phyloP scores from a whole-genome alignment of 129 eudicot species.

The sunflower (Helianthus annuus) region DNA sequence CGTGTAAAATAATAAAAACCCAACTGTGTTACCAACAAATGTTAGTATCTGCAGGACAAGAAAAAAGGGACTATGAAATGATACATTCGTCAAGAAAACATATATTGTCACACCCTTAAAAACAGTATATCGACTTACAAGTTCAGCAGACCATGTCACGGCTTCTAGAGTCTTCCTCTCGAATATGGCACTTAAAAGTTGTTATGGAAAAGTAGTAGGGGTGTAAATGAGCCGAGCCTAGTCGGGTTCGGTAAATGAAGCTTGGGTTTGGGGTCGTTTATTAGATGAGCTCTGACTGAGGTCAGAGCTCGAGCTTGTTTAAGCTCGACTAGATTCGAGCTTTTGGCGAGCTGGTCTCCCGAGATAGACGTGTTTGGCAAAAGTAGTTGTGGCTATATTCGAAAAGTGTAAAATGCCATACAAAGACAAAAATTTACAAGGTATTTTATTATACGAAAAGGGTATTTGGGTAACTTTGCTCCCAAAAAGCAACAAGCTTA shows the following conservation, averaged over 20 bases:
- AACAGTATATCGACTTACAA: slow-evolving; percentile 40
- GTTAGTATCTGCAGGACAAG: slow-evolving; percentile 48
- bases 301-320: too few species aligned
- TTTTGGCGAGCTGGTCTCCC: too few species aligned
- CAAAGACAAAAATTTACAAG: neutral
- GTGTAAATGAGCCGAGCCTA: too few species aligned
- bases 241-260: too few species aligned
- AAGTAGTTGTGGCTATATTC: neutral
- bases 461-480: neutral
- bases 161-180: slow-evolving; percentile 58
- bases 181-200: slow-evolving; percentile 43
- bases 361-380: neutral
- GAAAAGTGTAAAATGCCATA: neutral
- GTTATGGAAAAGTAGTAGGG: slow-evolving; percentile 36
- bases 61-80: neutral
- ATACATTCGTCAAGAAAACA: neutral
- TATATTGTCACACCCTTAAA: neutral
- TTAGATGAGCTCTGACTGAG: too few species aligned
- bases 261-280: too few species aligned
- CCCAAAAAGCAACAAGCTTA: neutral
- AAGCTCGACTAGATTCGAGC: too few species aligned
- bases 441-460: neutral
- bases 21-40: slow-evolving; percentile 53
- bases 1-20: slow-evolving; percentile 57
- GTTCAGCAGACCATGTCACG: slow-evolving; percentile 54